Evolutionary conservation across 2,329 filamentous ascomycete species (phyloP).

Genomic region (Colletotrichum sp.): DNA sequence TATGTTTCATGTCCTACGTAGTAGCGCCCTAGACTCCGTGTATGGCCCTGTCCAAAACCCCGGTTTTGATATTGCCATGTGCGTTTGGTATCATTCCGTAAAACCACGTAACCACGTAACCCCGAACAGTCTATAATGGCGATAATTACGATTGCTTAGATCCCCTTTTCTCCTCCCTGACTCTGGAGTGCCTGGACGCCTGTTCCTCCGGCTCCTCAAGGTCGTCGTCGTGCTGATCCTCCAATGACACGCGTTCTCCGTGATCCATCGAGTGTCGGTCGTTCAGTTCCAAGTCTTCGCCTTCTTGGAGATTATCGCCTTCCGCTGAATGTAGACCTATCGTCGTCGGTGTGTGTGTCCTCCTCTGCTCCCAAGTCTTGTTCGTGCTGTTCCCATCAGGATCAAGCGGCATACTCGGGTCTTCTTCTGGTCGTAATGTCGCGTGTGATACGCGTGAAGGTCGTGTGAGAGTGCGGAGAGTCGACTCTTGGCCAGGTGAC

Average conservation of each 20-base stretch:
- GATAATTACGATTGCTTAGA: background rate
- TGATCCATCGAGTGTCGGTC: background rate
- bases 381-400: background rate
- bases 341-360: background rate
- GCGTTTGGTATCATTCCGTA: background rate
- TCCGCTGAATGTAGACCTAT: background rate
- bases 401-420: background rate
- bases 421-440: background rate
- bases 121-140: background rate
- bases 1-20: background rate
- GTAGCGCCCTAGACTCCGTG: background rate
- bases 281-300: background rate
- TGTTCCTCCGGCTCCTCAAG: background rate
- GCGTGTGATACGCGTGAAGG: background rate
- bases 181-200: background rate
- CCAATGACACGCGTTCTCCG: background rate
- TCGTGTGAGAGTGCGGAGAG: background rate
- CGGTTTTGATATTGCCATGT: background rate
- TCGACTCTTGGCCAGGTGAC: slow-evolving; percentile 1
- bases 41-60: background rate
- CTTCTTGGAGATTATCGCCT: background rate
- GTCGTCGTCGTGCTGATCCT: background rate
- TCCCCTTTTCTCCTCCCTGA: background rate
- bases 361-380: background rate
- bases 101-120: background rate